These are phyloP conservation scores for Salvia splendens DNA, from an alignment of 257 asterid species.

Conservation along the genomic window DNA sequence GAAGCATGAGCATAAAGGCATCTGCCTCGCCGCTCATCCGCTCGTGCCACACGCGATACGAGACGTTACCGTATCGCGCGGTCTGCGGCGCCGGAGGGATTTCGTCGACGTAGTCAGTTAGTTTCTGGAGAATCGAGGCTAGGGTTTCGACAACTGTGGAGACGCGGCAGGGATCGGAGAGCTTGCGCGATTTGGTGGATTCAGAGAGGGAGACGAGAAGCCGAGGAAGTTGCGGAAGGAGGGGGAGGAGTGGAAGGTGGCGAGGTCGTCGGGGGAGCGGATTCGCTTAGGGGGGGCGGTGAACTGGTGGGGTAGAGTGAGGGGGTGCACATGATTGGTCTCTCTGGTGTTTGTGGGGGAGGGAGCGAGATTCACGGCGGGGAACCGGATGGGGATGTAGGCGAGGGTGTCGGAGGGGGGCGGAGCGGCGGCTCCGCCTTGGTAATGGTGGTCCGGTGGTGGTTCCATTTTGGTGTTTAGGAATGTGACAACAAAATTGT, in stretches of 20 bases:
- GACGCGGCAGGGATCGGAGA: conserved; percentile 68
- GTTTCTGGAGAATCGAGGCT: conserved; percentile 43
- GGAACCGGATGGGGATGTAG: conserved; percentile 87
- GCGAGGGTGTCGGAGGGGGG: conserved; percentile 63
- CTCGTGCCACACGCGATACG: conserved; percentile 80
- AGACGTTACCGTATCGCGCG: conserved; percentile 73
- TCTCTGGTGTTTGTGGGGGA: conserved; percentile 68
- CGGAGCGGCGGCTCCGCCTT: conserved; percentile 46
- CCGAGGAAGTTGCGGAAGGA: conserved; percentile 69
- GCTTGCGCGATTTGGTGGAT: conserved; percentile 61
- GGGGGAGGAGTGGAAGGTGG: conserved; percentile 55
- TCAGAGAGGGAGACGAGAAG: conserved; percentile 75
- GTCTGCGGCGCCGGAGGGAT: conserved; percentile 73
- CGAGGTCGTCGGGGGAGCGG: conserved; percentile 63
- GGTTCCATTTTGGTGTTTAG: conserved; percentile 34
- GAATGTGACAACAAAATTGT: too few relatives aligned
- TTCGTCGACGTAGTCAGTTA: conserved; percentile 59
- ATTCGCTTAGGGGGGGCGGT: conserved; percentile 55
- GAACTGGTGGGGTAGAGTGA: conserved; percentile 63
- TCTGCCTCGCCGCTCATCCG: conserved; percentile 67
- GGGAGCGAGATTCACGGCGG: conserved; percentile 80
- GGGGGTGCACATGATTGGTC: conserved; percentile 75
- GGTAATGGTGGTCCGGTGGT: conserved; percentile 28
- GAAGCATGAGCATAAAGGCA: conserved; percentile 49
- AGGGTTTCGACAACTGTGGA: conserved; percentile 53